Conservation (phyloP, 345 rosid genomes). For the Camelina hispida region DNA sequence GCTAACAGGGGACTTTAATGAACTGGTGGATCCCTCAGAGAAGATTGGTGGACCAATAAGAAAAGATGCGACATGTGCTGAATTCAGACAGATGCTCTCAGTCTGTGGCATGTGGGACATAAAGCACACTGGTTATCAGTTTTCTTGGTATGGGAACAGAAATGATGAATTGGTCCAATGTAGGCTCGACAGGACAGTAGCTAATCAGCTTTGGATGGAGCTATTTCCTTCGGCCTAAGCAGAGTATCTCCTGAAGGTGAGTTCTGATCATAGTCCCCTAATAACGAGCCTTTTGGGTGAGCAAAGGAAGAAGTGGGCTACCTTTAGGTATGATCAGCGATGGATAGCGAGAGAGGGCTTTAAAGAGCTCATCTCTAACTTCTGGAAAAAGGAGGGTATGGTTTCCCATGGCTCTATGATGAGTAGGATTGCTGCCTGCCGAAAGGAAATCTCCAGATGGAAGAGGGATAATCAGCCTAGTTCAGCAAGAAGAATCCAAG, state of each 20-base stretch:
- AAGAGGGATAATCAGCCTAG: no score
- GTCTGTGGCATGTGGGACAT: background rate
- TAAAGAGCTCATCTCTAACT: background rate
- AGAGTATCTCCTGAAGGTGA: background rate
- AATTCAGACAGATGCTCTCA: background rate
- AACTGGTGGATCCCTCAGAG: background rate
- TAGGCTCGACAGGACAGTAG: background rate
- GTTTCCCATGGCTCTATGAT: no score
- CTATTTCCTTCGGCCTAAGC: accelerated
- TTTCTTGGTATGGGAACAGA: background rate
- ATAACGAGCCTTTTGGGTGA: background rate
- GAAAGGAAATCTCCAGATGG: background rate
- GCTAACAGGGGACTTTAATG: background rate
- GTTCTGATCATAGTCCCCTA: background rate
- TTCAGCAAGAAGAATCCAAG: no score
- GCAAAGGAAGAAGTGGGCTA: background rate
- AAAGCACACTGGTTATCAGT: background rate
- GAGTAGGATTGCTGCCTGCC: no score
- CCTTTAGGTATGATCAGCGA: background rate
- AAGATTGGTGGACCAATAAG: background rate
- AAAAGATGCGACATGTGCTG: background rate
- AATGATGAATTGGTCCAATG: background rate
- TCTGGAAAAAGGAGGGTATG: background rate
- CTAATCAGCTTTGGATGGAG: background rate
- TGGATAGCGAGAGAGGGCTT: background rate